Evolutionary conservation across 192 early-diverging fungal species (phyloP), one percentile per base, ranked within the genome.

Genomic region (Dissophora globulifera): DNA sequence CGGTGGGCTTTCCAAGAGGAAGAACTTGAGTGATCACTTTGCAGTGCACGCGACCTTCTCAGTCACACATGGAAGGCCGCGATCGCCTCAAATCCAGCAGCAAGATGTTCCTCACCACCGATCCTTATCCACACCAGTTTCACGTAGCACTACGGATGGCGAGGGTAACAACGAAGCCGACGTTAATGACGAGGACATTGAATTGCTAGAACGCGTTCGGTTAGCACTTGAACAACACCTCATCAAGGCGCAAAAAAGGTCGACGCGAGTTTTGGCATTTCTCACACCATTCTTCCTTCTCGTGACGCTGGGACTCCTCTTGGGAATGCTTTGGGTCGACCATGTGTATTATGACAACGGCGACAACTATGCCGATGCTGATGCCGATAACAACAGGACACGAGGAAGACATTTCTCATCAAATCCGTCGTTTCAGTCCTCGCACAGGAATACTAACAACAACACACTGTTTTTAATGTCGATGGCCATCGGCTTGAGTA

Each of bases 11-110:
- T 22, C 40, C 2, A 11, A 38, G 17, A 1, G 45, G 43, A 55
- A 60, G 32, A 45, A 75, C 31, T 17, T 58, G 43, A 75, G 71
- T 19, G 71, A 75, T 23, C 71, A 75, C 11, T 75, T 60, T 55
- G 71, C 30, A 0, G 57, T 75, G 3, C 50, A 66, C 12, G 50
- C 71, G 13, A 58, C 38, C 31, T 41, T 7, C 16, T 67, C 47
- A 51, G 43, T 12, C 17, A 2, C 38, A 15, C n/a, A 17, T 17
- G 43, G 9, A 45, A 20, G 7, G 5, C 7, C 32, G 9, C 0
- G 6, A 3, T 17, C 8, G 13, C 43, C 26, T 20, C 41, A 23
- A 45, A 45, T n/a, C 9, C 12, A n/a, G 17, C 8, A 40, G 38
- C 38, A 40, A 40, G 8, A 40, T 40, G 8, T 10, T 31, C n/a